A percentile compares a stretch with the other conserved stretches of the same genome.
Conservation (phyloP, 345 rosid genomes). For the Lepidium sativum region DNA sequence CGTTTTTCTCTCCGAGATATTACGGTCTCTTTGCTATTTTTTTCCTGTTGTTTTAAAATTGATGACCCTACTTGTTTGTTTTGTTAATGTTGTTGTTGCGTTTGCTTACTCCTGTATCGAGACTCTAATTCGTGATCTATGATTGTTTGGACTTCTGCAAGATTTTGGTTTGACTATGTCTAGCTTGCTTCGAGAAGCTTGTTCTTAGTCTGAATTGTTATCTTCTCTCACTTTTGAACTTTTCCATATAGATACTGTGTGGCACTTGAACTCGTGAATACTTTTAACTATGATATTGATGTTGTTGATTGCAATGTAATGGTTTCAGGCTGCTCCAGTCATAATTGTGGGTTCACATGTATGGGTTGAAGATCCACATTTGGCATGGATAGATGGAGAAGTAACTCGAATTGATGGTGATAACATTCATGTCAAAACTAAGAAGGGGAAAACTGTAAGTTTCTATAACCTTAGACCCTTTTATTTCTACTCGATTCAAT, state of each 20-base stretch:
- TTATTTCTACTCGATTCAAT: neutral
- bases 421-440: constrained; percentile 41
- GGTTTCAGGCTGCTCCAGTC: constrained; percentile 55
- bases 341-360: constrained; percentile 78
- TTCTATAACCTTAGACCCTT: neutral
- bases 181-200: neutral
- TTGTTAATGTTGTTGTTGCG: neutral
- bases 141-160: neutral
- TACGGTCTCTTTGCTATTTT: neutral
- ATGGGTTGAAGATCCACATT: constrained; percentile 69
- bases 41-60: neutral
- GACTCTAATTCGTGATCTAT: neutral
- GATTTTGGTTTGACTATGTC: constrained; percentile 14
- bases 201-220: neutral
- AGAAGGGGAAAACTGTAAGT: constrained; percentile 53
- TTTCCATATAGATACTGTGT: neutral
- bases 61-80: neutral
- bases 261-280: neutral
- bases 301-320: neutral
- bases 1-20: neutral
- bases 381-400: constrained; percentile 73
- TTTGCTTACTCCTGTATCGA: neutral
- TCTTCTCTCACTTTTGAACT: neutral
- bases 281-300: neutral
- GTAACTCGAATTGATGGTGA: constrained; percentile 45